A percentile compares a stretch with the other conserved stretches of the same genome.
Evolutionary conservation across 2,329 filamentous ascomycete genomes (phyloP).

Genomic region (Calonectria naviculata): DNA sequence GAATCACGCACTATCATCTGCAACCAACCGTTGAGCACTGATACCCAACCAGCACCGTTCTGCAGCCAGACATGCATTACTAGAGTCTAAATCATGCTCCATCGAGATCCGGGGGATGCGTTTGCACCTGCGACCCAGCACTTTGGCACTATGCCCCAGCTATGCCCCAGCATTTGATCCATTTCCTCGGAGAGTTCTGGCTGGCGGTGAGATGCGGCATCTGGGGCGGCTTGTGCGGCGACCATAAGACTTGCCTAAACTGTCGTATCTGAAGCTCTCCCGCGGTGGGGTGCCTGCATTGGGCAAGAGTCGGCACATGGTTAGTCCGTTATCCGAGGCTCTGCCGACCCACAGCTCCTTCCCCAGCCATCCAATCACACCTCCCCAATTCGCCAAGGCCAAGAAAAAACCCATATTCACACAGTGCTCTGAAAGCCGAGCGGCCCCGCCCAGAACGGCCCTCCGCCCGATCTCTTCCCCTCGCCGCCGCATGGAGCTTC

Average conservation of each 20-base stretch:
- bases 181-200: not conserved
- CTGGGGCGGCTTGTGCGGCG: conserved; percentile 10
- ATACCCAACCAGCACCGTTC: not conserved
- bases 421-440: conserved; percentile 33
- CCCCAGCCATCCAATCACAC: not conserved
- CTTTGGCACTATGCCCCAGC: not conserved
- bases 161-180: not conserved
- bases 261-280: not conserved
- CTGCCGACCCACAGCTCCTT: not conserved
- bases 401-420: not conserved
- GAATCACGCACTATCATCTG: not conserved
- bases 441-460: conserved; percentile 33
- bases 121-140: conserved; percentile 2
- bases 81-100: not conserved
- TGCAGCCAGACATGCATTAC: not conserved
- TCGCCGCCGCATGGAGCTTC: conserved; percentile 40
- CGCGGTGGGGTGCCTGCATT: not conserved
- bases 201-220: conserved; percentile 13
- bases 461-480: conserved; percentile 34
- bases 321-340: conserved; percentile 6
- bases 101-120: not conserved
- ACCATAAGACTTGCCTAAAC: not conserved
- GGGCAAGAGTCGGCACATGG: conserved; percentile 1
- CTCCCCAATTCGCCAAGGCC: conserved; percentile 14
- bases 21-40: not conserved